Evolutionary conservation across 148 eudicot genomes (phyloP), one percentile per base, ranked within the genome.

Genomic region (Cornus controversa): DNA sequence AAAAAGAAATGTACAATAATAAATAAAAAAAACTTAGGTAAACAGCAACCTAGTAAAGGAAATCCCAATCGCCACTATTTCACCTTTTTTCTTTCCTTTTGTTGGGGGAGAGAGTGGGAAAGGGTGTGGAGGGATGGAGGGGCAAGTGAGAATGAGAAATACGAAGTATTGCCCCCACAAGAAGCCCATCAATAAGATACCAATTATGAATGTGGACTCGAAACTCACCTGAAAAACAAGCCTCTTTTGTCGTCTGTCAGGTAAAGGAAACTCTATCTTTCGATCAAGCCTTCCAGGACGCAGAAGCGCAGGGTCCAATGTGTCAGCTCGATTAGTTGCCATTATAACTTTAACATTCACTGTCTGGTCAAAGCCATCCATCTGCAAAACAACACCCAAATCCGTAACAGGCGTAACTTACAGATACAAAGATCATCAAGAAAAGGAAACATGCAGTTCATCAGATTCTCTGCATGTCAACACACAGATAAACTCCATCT

Each of bases 301-400:
- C 6, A 92, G 81, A 78, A 94, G 90, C 14, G 98, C 98, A 67
- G 98, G 97, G 84, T 94, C 98, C 74, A 94, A 86, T 68, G 98
- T 94, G 81, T 94, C 98, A 26, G 98, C 96, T 77, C 98, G 84
- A 69, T 92, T 92, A 67, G 97, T 92, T 65, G 98, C 97, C 97
- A 94, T 94, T 70, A 94, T 94, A 63, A 91, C 98, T 82, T 91
- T 93, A 26, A 93, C 98, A 58, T 93, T 93, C 62, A 93, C 98
- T 3, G 98, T 91, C 82, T 94, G 96, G 74, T 94, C 98, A 83
- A 94, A 94, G 27, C 98, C 98, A 82, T 94, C 98, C 96, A 94
- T 94, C 98, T 94, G 79, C 81, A 85, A 36, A 72, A 28, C 40
- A 58, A 20, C 71, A 40, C 47, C 42, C 53, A 73, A 69, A 53